These are phyloP conservation scores for Ustilago xerochloae DNA, from an alignment of 1,284 basidiomycete species.

Conservation along the genomic window DNA sequence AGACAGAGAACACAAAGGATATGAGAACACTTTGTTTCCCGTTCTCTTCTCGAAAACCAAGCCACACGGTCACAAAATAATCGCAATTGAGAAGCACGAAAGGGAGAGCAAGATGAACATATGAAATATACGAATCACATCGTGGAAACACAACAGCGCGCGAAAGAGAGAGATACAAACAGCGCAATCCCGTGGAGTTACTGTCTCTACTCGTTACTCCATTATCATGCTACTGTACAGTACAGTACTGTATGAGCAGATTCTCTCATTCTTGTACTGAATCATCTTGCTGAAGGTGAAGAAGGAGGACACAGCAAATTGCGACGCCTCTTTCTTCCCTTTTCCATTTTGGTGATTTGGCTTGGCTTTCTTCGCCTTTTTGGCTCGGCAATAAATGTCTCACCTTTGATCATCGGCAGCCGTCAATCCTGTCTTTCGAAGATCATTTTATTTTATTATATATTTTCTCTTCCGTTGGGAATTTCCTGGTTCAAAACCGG, in stretches of 20 bases:
- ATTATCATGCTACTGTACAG: not conserved
- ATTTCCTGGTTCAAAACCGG: too few relatives aligned
- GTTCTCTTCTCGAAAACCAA: too few relatives aligned
- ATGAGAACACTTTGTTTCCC: too few relatives aligned
- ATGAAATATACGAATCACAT: too few relatives aligned
- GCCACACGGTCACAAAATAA: too few relatives aligned
- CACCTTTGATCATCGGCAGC: conserved; percentile 26
- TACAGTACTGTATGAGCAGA: not conserved
- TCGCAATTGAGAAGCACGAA: too few relatives aligned
- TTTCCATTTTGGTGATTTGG: too few relatives aligned
- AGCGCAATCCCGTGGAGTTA: conserved; percentile 13
- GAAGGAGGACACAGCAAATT: too few relatives aligned
- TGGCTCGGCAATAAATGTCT: conserved; percentile 1
- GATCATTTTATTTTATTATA: not conserved
- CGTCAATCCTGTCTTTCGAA: conserved; percentile 1
- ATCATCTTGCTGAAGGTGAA: too few relatives aligned
- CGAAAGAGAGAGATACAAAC: not conserved
- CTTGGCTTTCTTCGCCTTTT: not conserved
- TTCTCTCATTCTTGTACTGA: too few relatives aligned
- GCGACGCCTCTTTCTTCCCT: not conserved
- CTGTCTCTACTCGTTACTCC: not conserved
- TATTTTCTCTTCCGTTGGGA: not conserved
- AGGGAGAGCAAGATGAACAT: too few relatives aligned
- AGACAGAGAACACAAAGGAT: not conserved
- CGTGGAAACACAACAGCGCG: too few relatives aligned